Conservation (phyloP, 2,329 filamentous ascomycete genomes). For the Alternaria infectoria region DNA sequence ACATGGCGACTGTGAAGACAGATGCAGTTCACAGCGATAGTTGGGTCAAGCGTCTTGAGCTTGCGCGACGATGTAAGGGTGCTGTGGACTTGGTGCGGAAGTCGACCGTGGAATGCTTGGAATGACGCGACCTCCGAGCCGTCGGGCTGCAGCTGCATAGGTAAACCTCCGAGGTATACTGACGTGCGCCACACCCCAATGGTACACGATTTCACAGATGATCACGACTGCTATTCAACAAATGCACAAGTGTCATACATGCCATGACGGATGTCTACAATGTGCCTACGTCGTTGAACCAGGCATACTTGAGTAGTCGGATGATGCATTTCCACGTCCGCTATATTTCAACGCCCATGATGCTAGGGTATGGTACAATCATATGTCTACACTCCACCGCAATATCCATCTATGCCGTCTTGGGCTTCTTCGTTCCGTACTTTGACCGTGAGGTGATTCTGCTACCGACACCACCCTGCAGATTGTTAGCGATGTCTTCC, state of each 20-base stretch:
- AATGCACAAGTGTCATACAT: neutral
- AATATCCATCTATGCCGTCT: conserved; percentile 54
- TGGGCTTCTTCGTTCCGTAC: conserved; percentile 98
- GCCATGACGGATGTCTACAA: neutral
- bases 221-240: neutral
- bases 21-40: neutral
- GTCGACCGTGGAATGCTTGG: conserved; percentile 11
- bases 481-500: conserved; percentile 25
- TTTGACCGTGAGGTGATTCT: conserved; percentile 87
- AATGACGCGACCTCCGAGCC: conserved; percentile 11
- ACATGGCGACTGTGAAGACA: conserved; percentile 5
- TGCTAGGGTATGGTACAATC: conserved; percentile 36
- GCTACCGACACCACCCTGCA: conserved; percentile 85
- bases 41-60: neutral
- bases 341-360: conserved; percentile 27
- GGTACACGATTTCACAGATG: neutral
- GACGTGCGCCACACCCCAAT: neutral
- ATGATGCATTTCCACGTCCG: neutral
- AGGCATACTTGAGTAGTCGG: neutral
- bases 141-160: neutral
- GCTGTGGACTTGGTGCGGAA: conserved; percentile 3
- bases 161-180: neutral
- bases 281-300: neutral
- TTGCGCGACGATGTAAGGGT: neutral
- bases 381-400: conserved; percentile 23